Evolutionary conservation across 1,284 basidiomycete species (phyloP), one percentile per base, ranked within the genome.

Genomic region (Pisolithus thermaeus): DNA sequence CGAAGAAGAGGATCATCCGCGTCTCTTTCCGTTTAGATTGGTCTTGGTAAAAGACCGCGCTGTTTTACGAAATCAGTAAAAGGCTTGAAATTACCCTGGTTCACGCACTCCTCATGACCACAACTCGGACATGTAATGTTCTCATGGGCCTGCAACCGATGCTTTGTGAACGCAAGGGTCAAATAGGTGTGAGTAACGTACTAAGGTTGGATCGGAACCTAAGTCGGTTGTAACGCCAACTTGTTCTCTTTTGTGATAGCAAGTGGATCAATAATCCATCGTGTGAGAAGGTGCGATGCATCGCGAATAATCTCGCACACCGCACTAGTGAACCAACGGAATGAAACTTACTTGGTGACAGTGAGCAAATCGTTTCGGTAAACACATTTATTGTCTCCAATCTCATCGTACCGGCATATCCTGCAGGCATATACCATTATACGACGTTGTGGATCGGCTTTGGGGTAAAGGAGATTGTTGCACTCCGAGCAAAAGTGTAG

Each of bases 351-450:
- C 94, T 92, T 94, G 60, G 88, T 93, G 25, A 96, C 87, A 0
- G 91, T 96, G 64, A 97, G 75, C 72, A 98, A 71, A 73, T 98
- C 96, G 58, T 99, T 97, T 63, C 86, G 77, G 69, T 96, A 99
- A 11, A 98, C 94, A 59, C 90, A 87, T 61, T 87, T 87, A 70
- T 92, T 92, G 22, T 88, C 83, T 14, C 87, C 87, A 59, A 87
- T 83, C 69, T 97, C 92, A 56, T 90, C 85, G 68, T 90, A 95
- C 16, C 78, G 72, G 71, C 96, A 99, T 67, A 97, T 97, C 45
- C 94, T 81, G 70, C 96, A 99, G 3, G 88, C 90, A 62, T 94
- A 96, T 52, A 96, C 83, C 76, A 99, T 87, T 49, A 90, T 83
- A 51, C 90, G 82, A 46, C 92, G 86, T 58, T 87, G 80, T 55